phyloP scores from a whole-genome alignment of 2,329 filamentous ascomycete genomes.

The Pseudogymnoascus sp. region DNA sequence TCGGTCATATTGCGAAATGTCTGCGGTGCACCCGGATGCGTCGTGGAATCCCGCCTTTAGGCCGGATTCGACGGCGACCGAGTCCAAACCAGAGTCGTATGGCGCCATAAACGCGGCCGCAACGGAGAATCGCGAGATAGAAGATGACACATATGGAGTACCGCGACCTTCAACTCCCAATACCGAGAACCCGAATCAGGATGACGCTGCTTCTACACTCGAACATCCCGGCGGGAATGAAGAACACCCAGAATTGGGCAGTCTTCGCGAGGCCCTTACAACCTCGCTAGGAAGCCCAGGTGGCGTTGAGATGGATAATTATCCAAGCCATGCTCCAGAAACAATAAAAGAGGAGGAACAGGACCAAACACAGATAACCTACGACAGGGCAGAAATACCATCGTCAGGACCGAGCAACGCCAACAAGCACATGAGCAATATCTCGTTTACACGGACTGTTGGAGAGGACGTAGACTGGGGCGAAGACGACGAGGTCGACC shows the following conservation, averaged over 20 bases:
- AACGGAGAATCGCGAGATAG: not conserved
- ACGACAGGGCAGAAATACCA: slow-evolving; percentile 17
- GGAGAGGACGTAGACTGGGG: slow-evolving; percentile 53
- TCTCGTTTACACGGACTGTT: slow-evolving; percentile 57
- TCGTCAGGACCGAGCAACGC: slow-evolving; percentile 24
- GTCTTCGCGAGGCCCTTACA: slow-evolving; percentile 21
- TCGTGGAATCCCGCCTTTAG: slow-evolving; percentile 46
- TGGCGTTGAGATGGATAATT: slow-evolving; percentile 22
- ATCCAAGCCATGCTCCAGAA: slow-evolving; percentile 16
- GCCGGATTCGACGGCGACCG: slow-evolving; percentile 33
- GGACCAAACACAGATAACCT: not conserved
- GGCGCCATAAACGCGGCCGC: slow-evolving; percentile 5
- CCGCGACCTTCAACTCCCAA: slow-evolving; percentile 9
- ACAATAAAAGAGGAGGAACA: slow-evolving; percentile 11
- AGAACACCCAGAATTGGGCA: slow-evolving; percentile 17
- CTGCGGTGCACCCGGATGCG: slow-evolving; percentile 35
- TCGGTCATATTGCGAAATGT: slow-evolving; percentile 29
- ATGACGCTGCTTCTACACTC: not conserved
- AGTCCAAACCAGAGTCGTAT: slow-evolving; percentile 13
- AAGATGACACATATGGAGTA: not conserved
- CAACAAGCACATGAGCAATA: slow-evolving; percentile 50
- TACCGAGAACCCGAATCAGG: not conserved
- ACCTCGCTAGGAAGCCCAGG: slow-evolving; percentile 22
- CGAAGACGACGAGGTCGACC: slow-evolving; percentile 43
- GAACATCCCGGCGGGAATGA: slow-evolving; percentile 12